Conservation (phyloP, 495 filamentous ascomycete species). For the Penicillium soppii region DNA sequence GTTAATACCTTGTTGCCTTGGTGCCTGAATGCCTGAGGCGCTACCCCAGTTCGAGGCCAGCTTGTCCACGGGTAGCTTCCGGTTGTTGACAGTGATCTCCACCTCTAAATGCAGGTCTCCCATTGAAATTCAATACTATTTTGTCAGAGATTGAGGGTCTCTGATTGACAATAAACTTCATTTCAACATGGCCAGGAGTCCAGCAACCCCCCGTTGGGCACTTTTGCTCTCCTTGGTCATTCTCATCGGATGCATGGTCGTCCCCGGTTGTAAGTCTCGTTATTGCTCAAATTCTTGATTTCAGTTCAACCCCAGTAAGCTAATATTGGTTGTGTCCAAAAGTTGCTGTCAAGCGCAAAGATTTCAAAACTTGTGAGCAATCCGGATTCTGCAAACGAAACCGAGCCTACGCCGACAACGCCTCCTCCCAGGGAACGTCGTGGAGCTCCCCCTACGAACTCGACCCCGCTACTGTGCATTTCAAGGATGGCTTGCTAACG, state of each 20-base stretch:
- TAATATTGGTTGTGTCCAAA: neutral
- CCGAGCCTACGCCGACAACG: conserved; percentile 81
- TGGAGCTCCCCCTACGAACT: conserved; percentile 86
- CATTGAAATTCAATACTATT: conserved; percentile 17
- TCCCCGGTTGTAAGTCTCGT: conserved; percentile 35
- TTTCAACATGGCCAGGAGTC: conserved; percentile 40
- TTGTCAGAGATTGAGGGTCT: conserved; percentile 38
- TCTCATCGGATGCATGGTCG: conserved; percentile 39
- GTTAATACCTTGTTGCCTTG: too few relatives aligned
- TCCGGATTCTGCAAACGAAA: conserved; percentile 97
- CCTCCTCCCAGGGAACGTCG: conserved; percentile 54
- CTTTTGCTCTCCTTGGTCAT: conserved; percentile 43
- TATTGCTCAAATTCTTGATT: neutral
- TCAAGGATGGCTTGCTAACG: conserved; percentile 76
- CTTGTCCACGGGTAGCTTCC: conserved; percentile 36
- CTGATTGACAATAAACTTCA: conserved; percentile 27
- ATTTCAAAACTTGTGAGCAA: conserved; percentile 94
- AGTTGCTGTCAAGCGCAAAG: conserved; percentile 89
- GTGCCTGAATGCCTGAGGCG: conserved; percentile 25
- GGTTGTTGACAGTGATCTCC: conserved; percentile 20
- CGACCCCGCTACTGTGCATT: conserved; percentile 63
- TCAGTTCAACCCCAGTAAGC: too few relatives aligned
- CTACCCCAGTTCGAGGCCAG: conserved; percentile 40
- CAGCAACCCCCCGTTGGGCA: conserved; percentile 58
- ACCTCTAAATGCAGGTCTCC: conserved; percentile 38